Base-by-base conservation (phyloP, 1,284 basidiomycete species). In the Ustilago loliicola region DNA sequence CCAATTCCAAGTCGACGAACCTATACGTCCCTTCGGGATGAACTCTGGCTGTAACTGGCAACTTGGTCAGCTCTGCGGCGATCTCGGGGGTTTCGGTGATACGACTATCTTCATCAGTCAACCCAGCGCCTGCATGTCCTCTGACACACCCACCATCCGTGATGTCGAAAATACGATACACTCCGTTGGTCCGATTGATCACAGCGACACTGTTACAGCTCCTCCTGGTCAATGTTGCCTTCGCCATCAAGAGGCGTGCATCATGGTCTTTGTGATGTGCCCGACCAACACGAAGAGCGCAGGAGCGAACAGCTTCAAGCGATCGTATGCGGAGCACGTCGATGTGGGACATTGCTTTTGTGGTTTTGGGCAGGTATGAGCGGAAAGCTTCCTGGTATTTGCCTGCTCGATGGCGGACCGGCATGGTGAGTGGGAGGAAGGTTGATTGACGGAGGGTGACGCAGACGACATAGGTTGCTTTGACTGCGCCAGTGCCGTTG, bases 251-350 rank as follows among this genome's bases (percentile, higher is more conserved):
- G 91, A 91, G 8, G 88, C 91, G 4, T 86, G 94, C 53, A 86
- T 90, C 52, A 92, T 94, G 58, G 91, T 93, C 74, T 91, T 93
- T 30, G 89, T 93, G 51, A 90, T 92, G 58, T 92, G 93, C 34
- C 93, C 93, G 93, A 88, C 91, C 79, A 90, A 91, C 79, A 87
- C 89, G 29, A 88, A 90, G 19, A 88, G 95, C 72, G 27, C 70
- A 72, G 25, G 70, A 63, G 6, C 89, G 89, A 66, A 86, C 85
- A 10, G 86, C 89, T 30, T 85, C 94, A 47, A 93, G 93, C 4
- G 64, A 87, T 2, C 89, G 89, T 17, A 91, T 88, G 25, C 89
- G 88, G 80, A 88, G 86, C 10, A 87, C 93, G 11, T 89, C 93
- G 72, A 91, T 94, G 68, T 87, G 93, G 42, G 93, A 93, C 70